These are phyloP conservation scores for Suillus placidus DNA, from an alignment of 768 basidiomycete genomes.

Conservation along the genomic window DNA sequence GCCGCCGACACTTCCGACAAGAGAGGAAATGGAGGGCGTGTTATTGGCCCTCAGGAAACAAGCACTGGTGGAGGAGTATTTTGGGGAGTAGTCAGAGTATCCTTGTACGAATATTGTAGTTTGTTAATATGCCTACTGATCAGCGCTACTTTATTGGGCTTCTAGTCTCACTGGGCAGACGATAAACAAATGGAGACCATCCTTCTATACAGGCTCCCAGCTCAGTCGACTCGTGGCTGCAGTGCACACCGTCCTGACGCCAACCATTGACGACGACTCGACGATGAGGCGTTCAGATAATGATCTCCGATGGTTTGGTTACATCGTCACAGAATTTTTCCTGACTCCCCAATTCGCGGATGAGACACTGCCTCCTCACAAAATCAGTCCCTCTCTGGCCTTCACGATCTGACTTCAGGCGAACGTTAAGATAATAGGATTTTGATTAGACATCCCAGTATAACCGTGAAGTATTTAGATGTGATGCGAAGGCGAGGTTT, in stretches of 20 bases:
- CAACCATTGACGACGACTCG: no score
- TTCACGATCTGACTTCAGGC: not conserved
- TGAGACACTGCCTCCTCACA: conserved; percentile 80
- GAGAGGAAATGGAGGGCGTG: conserved; percentile 77
- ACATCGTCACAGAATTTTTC: conserved; percentile 37
- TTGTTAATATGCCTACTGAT: not conserved
- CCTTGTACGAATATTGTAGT: not conserved
- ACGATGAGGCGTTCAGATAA: not conserved
- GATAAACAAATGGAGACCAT: no score
- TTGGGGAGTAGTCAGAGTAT: conserved; percentile 42
- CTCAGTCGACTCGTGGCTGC: not conserved
- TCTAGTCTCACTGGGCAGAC: not conserved
- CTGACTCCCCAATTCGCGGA: conserved; percentile 65
- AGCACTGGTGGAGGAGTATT: conserved; percentile 80
- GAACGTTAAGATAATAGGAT: not conserved
- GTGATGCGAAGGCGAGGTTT: not conserved
- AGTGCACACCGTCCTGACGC: no score
- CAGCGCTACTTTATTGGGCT: not conserved
- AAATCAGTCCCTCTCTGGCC: conserved; percentile 34
- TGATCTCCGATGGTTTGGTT: not conserved
- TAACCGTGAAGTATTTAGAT: not conserved
- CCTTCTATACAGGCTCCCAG: not conserved
- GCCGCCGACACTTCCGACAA: conserved; percentile 74
- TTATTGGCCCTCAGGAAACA: conserved; percentile 78
- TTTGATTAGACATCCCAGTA: not conserved